A percentile compares a stretch with the other conserved stretches of the same genome.
These are phyloP conservation scores for Ogataea paradorogensis DNA, from an alignment of 805 yeast genomes.

Conservation along the genomic window DNA sequence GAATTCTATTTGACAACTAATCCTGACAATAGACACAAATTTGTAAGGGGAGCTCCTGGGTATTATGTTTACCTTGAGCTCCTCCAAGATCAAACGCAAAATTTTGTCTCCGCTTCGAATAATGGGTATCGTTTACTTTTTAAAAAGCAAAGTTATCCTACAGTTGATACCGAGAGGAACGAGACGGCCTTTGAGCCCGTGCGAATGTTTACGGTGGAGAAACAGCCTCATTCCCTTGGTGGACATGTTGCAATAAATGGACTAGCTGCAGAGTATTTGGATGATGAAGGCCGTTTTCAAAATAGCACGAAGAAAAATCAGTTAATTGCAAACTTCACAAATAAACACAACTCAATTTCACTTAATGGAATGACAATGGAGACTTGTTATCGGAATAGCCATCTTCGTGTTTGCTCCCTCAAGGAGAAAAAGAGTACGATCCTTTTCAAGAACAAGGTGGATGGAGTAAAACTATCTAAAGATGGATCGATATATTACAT, in stretches of 20 bases:
- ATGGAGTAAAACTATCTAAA: conserved; percentile 32
- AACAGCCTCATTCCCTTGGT: conserved; percentile 16
- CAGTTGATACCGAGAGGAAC: conserved; percentile 3
- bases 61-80: conserved; percentile 46
- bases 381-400: conserved; percentile 13
- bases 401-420: conserved; percentile 20
- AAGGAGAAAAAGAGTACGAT: conserved; percentile 24
- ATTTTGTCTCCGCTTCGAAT: conserved; percentile 15
- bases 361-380: conserved; percentile 17
- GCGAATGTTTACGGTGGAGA: conserved; percentile 25
- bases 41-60: conserved; percentile 61
- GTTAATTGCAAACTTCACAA: conserved; percentile 1
- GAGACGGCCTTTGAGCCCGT: conserved; percentile 11
- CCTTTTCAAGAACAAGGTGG: conserved; percentile 24
- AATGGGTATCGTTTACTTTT: conserved; percentile 35
- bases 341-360: conserved; percentile 8
- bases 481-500: conserved; percentile 29
- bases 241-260: conserved; percentile 22
- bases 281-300: conserved; percentile 4
- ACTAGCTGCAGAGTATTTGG: conserved; percentile 16
- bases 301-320: neutral
- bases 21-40: conserved; percentile 58
- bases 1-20: conserved; percentile 64
- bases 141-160: conserved; percentile 24
- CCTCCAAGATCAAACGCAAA: conserved; percentile 8